Evolutionary conservation across 371 early-diverging fungal genomes (phyloP).

Genomic region (Amoeboaphelidium occidentale): DNA sequence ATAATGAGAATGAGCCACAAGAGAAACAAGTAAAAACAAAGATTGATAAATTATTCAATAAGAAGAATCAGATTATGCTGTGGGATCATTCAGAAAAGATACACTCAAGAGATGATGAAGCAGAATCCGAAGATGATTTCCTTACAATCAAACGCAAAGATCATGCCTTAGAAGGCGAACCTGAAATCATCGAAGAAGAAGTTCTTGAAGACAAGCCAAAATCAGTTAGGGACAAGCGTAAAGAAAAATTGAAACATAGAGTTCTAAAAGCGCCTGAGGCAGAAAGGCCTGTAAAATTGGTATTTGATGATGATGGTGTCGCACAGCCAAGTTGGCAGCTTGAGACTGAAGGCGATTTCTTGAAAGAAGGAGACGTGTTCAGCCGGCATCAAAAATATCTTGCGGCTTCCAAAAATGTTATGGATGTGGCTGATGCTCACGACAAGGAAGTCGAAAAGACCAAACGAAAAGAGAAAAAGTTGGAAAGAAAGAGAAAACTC

Average conservation of each 20-base stretch:
- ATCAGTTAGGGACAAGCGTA: slow-evolving; percentile 6
- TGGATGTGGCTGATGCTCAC: not conserved
- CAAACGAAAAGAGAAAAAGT: slow-evolving; percentile 32
- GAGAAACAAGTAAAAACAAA: slow-evolving; percentile 25
- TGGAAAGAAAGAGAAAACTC: slow-evolving; percentile 22
- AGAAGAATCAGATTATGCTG: slow-evolving; percentile 69
- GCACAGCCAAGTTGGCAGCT: not conserved
- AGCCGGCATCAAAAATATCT: not conserved
- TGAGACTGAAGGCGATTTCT: not conserved
- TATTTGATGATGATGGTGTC: not conserved
- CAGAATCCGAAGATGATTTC: slow-evolving; percentile 31
- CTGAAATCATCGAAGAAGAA: slow-evolving; percentile 29
- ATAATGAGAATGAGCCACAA: not conserved
- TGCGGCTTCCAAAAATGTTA: not conserved
- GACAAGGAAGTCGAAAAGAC: not conserved
- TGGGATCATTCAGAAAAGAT: slow-evolving; percentile 14
- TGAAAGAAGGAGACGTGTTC: not conserved
- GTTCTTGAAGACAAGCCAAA: slow-evolving; percentile 44
- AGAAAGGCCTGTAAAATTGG: not conserved
- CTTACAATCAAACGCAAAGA: slow-evolving; percentile 48
- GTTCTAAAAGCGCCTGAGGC: not conserved
- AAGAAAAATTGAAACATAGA: slow-evolving; percentile 21
- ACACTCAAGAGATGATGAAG: slow-evolving; percentile 18
- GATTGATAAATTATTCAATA: slow-evolving; percentile 66
- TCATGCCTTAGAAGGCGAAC: slow-evolving; percentile 31